Evolutionary conservation across 768 basidiomycete genomes (phyloP), one percentile per base, ranked within the genome.

Genomic region (Podaxis sp.): DNA sequence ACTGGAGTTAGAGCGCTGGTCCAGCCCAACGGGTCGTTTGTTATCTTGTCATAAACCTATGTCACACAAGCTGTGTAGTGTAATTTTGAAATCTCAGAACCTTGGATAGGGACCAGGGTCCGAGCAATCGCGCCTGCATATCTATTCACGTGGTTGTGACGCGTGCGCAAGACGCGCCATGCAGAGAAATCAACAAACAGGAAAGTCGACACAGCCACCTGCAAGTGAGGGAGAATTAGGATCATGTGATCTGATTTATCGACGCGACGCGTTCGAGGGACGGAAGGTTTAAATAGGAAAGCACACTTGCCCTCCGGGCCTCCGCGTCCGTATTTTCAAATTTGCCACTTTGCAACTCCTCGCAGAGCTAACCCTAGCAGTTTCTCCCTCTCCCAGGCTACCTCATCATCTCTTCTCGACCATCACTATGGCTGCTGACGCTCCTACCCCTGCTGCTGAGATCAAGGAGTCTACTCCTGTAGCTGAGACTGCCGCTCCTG

Each of bases 21-120:
- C 63, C 80, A 84, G 73, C 82, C 86, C 26, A 91, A 90, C 69
- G 90, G 90, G 0, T 80, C 88, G 7, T 90, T 93, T 74, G 72
- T 75, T 60, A 66, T 78, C n/a, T 64, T 76, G 66, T 55, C 52
- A 48, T 62, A 36, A 36, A 24, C n/a, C 19, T 59, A 3, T 52
- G 44, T 19, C 7, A 46, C 19, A 19, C 17, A 22, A 9, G 33
- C 33, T 33, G 33, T 9, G 33, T 33, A 58, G 38, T 55, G 53
- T 55, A 55, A 39, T 19, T 15, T 38, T 22, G 30, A 55, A 22
- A 55, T 39, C 33, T 33, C 33, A 33, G 33, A 33, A 33, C 2
- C 33, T 33, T 33, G 33, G 33, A 33, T 2, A 33, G 7, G 28
- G 28, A 30, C 8, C 8, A 33, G 33, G 30, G 33, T 33, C 33